phyloP scores from a whole-genome alignment of 345 rosid species.

The Eucalyptus polyanthemos region DNA sequence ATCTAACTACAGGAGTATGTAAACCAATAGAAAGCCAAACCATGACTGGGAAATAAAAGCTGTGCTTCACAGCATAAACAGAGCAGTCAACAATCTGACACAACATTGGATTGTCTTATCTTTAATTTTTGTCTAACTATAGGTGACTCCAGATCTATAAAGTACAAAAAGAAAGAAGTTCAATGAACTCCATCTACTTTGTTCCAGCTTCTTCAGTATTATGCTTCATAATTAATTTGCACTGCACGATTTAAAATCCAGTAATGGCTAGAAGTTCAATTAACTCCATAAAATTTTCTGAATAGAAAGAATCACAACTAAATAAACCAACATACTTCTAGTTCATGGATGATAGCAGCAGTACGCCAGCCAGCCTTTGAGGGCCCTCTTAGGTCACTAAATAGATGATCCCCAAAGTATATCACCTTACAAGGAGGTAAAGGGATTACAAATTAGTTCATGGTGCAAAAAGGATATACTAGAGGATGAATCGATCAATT shows the following conservation, averaged over 20 bases:
- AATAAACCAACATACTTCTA: constrained; percentile 47
- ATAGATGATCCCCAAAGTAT: constrained; percentile 96
- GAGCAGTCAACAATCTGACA: background rate
- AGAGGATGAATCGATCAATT: background rate
- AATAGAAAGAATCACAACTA: background rate
- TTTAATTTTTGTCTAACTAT: background rate
- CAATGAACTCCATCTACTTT: background rate
- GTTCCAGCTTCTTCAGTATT: background rate
- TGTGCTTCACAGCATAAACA: background rate
- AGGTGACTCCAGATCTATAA: background rate
- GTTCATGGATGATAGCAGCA: constrained; percentile 92
- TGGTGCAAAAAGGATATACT: background rate
- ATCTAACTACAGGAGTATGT: background rate
- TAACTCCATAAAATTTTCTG: background rate
- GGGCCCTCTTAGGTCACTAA: constrained; percentile 94
- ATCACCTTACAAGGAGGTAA: constrained; percentile 47
- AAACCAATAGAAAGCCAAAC: background rate
- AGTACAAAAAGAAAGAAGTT: background rate
- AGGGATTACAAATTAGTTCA: background rate
- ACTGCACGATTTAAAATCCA: background rate
- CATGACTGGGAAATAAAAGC: background rate
- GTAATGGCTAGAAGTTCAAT: background rate
- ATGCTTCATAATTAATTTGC: background rate
- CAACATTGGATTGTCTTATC: background rate
- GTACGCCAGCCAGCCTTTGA: constrained; percentile 99